Conservation (phyloP, 108 stramenopile species). For the Skeletonema menzelii region DNA sequence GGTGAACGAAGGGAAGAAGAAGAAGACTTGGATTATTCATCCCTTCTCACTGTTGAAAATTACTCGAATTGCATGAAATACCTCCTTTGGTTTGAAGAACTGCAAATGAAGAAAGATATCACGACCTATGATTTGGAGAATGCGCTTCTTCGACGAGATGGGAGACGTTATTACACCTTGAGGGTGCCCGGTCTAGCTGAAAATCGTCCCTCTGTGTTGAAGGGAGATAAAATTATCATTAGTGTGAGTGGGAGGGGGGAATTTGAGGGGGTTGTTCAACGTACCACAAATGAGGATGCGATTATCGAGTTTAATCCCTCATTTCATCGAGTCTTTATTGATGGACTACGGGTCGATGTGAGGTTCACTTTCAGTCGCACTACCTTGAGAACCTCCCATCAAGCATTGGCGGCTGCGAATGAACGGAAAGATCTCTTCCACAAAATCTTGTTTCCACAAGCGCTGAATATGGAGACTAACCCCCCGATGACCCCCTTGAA, state of each 20-base stretch:
- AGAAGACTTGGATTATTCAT: conserved; percentile 14
- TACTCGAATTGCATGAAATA: conserved; percentile 49
- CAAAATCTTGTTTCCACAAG: neutral
- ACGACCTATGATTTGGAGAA: conserved; percentile 21
- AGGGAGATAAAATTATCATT: conserved; percentile 55
- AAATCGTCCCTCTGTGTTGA: conserved; percentile 59
- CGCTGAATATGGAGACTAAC: neutral
- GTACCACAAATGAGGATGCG: conserved; percentile 33
- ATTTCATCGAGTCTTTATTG: conserved; percentile 31
- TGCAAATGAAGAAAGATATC: conserved; percentile 43
- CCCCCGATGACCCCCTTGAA: conserved; percentile 10
- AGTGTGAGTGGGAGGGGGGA: conserved; percentile 16
- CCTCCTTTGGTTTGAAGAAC: conserved; percentile 52
- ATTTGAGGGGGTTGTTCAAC: conserved; percentile 44
- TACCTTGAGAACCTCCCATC: conserved; percentile 50
- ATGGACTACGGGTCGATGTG: conserved; percentile 46
- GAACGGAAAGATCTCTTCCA: neutral
- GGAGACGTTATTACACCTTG: conserved; percentile 29
- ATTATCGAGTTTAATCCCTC: conserved; percentile 35
- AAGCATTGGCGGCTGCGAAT: conserved; percentile 17
- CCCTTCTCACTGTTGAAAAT: conserved; percentile 16
- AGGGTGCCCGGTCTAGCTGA: conserved; percentile 61
- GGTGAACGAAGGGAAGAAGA: neutral
- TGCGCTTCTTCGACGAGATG: conserved; percentile 28
- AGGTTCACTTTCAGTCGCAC: conserved; percentile 63